Evolutionary conservation across 768 basidiomycete species (phyloP), one percentile per base, ranked within the genome.

Genomic region (Suillus plorans): DNA sequence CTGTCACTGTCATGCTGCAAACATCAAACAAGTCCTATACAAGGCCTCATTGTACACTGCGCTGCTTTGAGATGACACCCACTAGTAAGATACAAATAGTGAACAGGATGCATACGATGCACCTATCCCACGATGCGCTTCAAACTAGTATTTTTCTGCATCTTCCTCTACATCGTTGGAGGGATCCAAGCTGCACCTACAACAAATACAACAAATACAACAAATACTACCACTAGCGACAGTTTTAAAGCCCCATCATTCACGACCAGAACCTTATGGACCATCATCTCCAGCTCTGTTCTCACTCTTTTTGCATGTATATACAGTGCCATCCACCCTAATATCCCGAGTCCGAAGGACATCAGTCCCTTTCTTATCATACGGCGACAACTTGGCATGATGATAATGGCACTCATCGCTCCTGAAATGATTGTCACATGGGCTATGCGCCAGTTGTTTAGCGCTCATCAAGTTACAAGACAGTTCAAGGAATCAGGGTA

Each of bases 261-360:
- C 8, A 34, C 28, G 9, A 53, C 28, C 10, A 34, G 52, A 34
- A 53, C 52, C 16, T 3, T 53, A 2, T 45, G 20, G 44, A n/a
- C 9, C 5, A 45, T 45, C 20, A 6, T 45, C 44, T 45, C 20
- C 44, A 45, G 44, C 44, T 45, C 8, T 9, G 20, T 45, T 2
- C 20, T 45, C 20, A 72, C 71, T 1, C 67, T 76, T 2, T 70
- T 74, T n/a, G 60, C 70, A 0, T 75, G 73, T 42, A 70, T 67
- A 2, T 76, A 70, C 71, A 62, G 69, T 18, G 66, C 74, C 10
- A 61, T 73, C 14, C 72, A 76, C 57, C 72, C 70, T 2, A 73
- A 76, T 49, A 65, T 74, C 16, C 75, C 69, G 1, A 42, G 22
- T 18, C 39, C 39, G 2, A 25, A 42, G 25, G 39, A 41, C 14